These are phyloP conservation scores for Orbilia ellipsospora DNA, from an alignment of 2,329 filamentous ascomycete species.

Conservation along the genomic window DNA sequence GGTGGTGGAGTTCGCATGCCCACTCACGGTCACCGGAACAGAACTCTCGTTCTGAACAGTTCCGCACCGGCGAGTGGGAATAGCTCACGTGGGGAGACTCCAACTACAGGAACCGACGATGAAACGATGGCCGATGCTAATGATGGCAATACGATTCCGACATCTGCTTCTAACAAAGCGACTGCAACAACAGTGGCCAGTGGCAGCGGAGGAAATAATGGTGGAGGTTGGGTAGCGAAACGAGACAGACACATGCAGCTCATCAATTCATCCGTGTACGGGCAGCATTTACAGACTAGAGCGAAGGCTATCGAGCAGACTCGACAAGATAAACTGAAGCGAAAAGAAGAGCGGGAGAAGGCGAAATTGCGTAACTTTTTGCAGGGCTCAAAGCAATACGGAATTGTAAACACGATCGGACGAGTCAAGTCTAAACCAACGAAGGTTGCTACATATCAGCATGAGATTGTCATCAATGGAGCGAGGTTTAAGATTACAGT, in stretches of 20 bases:
- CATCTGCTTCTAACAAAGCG: constrained; percentile 58
- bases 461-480: constrained; percentile 76
- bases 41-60: constrained; percentile 50
- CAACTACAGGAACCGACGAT: constrained; percentile 41
- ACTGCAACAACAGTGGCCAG: constrained; percentile 58
- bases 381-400: constrained; percentile 61
- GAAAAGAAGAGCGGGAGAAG: constrained; percentile 71
- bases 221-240: constrained; percentile 74
- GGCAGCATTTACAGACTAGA: constrained; percentile 76
- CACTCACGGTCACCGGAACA: constrained; percentile 48
- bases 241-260: constrained; percentile 82
- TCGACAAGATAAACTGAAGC: constrained; percentile 69
- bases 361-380: constrained; percentile 68
- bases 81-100: constrained; percentile 49
- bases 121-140: constrained; percentile 41
- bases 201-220: constrained; percentile 37
- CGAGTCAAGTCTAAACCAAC: constrained; percentile 58
- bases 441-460: constrained; percentile 63
- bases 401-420: constrained; percentile 57
- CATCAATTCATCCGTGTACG: constrained; percentile 82
- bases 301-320: constrained; percentile 78
- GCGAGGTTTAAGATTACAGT: constrained; percentile 78
- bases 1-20: constrained; percentile 31
- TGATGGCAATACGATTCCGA: constrained; percentile 53
- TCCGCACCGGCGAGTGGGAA: constrained; percentile 28